Base-by-base conservation (phyloP, 139 green algal genomes). In the Volvox reticuliferus region DNA sequence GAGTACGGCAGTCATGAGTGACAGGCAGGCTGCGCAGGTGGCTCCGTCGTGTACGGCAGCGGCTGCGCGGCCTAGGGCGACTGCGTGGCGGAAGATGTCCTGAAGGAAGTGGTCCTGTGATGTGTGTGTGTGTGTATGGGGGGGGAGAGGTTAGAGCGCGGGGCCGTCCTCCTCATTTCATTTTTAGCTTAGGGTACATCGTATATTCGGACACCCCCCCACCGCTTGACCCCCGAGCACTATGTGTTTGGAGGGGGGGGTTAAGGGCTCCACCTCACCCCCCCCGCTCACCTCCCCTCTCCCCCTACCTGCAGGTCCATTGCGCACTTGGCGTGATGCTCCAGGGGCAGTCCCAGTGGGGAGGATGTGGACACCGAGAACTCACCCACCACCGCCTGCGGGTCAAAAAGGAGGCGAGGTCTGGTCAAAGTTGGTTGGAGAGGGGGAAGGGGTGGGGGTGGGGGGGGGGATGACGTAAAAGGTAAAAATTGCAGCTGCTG, bases 321-420 rank as follows among this genome's bases (percentile, higher is more conserved):
- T 71, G 96, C 93, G 90, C 96, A 98, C 19, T 71, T 80, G 80
- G 98, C 95, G 88, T 99, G 97, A 78, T 96, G 95, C 55, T 97
- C 97, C 95, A 95, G 98, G 3, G 96, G 93, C 82, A 98, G 88
- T 1, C 96, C 95, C 94, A 99, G 92, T 2, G 93, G 71, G 62
- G 78, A 94, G 44, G 97, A 95, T 0, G 94, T 98, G 67, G 90
- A 69, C 9, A 96, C 95, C 0, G 91, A 90, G 82, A 99, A 99
- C 93, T 99, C 97, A 0, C 83, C 75, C 33, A 99, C 96, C 2
- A 98, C 69, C 1, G 95, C 94, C 86, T 89, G 33, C 55, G 33
- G 5, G 21, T 5, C 9, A 9, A 55, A 55, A 9, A 55, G 44
- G 44, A 55, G 44, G 44, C 5, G 44, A 55, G 44, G 44, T 55